phyloP scores from a whole-genome alignment of 73 alveolate genomes.

The Tetrahymena borealis region DNA sequence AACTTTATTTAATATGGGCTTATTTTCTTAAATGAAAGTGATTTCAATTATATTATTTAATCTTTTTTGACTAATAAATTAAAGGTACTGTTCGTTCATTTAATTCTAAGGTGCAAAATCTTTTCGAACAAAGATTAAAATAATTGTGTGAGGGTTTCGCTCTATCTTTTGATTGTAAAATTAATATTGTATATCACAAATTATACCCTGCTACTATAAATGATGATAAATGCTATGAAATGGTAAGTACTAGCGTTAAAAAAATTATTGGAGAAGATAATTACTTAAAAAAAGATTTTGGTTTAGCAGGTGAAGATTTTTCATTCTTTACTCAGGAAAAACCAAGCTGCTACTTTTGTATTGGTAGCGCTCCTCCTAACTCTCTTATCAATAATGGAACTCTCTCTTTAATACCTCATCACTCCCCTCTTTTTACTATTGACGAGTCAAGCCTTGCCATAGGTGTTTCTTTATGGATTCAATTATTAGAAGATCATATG shows the following conservation, averaged over 20 bases:
- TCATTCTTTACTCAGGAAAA: neutral
- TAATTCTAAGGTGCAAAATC: constrained; percentile 4
- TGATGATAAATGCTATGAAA: neutral
- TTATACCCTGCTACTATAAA: constrained; percentile 2
- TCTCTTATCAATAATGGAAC: neutral
- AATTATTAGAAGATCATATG: neutral
- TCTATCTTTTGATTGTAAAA: neutral
- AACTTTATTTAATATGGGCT: too few relatives aligned
- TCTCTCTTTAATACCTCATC: neutral
- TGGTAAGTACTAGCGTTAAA: neutral
- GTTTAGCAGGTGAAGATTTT: constrained; percentile 36
- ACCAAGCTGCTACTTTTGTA: constrained; percentile 16
- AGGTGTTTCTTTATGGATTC: constrained; percentile 18
- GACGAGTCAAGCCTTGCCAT: constrained; percentile 20
- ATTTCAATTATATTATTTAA: too few relatives aligned
- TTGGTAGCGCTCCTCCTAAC: neutral
- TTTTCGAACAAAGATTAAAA: neutral
- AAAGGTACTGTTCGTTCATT: constrained; percentile 30
- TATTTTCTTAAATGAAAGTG: too few relatives aligned
- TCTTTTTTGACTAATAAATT: neutral
- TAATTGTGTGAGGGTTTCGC: constrained; percentile 20
- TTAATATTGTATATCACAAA: neutral
- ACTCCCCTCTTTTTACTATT: constrained; percentile 11
- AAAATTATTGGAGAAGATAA: constrained; percentile 1
- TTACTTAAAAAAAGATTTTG: neutral